Conservation (phyloP, 768 basidiomycete genomes). For the Russula griseocarnosa region DNA sequence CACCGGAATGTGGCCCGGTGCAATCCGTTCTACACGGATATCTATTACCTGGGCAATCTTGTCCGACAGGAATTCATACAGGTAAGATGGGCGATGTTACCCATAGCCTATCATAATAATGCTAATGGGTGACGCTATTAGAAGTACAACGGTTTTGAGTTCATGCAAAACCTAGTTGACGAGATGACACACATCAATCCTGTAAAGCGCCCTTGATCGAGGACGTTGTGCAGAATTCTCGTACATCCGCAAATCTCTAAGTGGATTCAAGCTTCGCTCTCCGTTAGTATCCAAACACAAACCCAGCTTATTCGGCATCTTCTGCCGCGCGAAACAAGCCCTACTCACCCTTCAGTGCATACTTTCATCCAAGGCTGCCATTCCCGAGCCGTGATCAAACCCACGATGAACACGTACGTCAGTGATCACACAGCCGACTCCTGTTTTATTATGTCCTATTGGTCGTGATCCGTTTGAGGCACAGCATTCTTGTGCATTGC, state of each 20-base stretch:
- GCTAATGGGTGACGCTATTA: not conserved
- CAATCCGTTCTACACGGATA: slow-evolving; percentile 32
- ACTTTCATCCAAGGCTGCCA: not conserved
- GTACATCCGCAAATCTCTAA: slow-evolving; percentile 30
- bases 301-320: slow-evolving; percentile 5
- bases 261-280: slow-evolving; percentile 35
- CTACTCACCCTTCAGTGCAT: slow-evolving; percentile 7
- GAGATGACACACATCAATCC: slow-evolving; percentile 40
- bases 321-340: slow-evolving; percentile 5
- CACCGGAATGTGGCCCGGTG: slow-evolving; percentile 14
- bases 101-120: too few relatives aligned
- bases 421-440: not conserved
- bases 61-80: slow-evolving; percentile 27
- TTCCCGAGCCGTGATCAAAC: not conserved
- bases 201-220: slow-evolving; percentile 36
- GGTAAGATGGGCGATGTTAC: slow-evolving; percentile 14
- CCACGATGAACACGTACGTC: not conserved
- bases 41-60: slow-evolving; percentile 32
- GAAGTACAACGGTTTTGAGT: slow-evolving; percentile 22
- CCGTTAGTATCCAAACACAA: slow-evolving; percentile 5
- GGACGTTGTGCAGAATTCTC: slow-evolving; percentile 37
- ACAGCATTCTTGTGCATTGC: not conserved
- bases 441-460: not conserved
- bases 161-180: slow-evolving; percentile 22
- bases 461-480: not conserved